phyloP scores from a whole-genome alignment of 2,329 filamentous ascomycete genomes.

The Aspergillus costaricaensis region DNA sequence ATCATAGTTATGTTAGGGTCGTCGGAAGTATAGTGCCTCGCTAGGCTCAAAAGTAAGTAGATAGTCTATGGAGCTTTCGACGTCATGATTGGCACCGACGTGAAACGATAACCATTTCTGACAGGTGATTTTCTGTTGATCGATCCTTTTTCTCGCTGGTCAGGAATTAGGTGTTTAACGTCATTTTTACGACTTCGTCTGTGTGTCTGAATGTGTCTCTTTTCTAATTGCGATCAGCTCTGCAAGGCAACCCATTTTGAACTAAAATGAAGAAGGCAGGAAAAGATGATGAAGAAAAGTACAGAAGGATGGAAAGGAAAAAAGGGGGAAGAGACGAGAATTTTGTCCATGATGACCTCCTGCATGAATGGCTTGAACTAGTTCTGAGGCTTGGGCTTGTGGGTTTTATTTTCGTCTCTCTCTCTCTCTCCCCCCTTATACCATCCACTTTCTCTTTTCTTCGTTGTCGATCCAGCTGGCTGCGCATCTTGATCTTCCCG shows the following conservation, averaged over 20 bases:
- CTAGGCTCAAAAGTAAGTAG: neutral
- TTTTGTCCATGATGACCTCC: neutral
- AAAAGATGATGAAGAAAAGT: neutral
- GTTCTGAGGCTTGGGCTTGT: neutral
- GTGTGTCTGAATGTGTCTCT: neutral
- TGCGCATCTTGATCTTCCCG: neutral
- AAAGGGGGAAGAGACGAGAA: neutral
- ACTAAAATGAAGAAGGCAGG: neutral
- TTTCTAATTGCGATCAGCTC: conserved; percentile 8
- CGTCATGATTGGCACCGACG: neutral
- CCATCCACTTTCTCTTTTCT: neutral
- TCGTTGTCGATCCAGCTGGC: neutral
- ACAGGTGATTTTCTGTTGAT: neutral
- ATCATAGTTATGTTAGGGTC: neutral
- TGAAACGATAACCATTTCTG: conserved; percentile 7
- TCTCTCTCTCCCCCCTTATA: neutral
- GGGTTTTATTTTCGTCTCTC: neutral
- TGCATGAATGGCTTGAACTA: conserved; percentile 9
- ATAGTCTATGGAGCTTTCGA: neutral
- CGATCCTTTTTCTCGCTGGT: neutral
- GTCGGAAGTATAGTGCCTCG: neutral
- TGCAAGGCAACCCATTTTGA: neutral
- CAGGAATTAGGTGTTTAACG: neutral
- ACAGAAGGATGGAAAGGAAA: neutral
- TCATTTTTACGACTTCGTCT: neutral